Evolutionary conservation across 768 basidiomycete species (phyloP).

Genomic region (Lentinus tigrinus): DNA sequence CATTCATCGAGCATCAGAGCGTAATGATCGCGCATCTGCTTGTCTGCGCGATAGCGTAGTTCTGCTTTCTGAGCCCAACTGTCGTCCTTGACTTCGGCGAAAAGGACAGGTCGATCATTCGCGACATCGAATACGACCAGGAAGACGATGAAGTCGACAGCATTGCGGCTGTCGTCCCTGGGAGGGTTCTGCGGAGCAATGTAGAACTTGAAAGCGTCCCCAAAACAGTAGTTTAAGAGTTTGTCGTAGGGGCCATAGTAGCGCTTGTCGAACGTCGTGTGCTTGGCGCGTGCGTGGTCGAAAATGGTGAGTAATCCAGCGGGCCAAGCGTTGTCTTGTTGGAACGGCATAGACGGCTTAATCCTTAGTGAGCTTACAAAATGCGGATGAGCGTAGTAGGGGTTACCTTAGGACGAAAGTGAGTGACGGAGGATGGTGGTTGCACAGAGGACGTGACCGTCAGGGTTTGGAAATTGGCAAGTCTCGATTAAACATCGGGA

Average conservation of each 20-base stretch:
- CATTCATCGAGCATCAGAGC: conserved; percentile 30
- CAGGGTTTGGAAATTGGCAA: no score
- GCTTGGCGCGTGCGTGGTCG: conserved; percentile 26
- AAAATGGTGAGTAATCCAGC: conserved; percentile 32
- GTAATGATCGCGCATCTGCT: conserved; percentile 31
- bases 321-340: conserved; percentile 25
- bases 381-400: no score
- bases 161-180: conserved; percentile 21
- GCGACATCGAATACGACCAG: conserved; percentile 13
- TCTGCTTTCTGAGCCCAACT: conserved; percentile 18
- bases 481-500: no score
- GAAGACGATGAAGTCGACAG: conserved; percentile 29
- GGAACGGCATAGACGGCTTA: background rate
- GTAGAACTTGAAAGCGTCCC: conserved; percentile 27
- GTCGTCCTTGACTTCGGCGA: background rate
- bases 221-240: conserved; percentile 36
- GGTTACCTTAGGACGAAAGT: no score
- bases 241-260: conserved; percentile 41
- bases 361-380: background rate
- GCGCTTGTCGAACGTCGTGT: conserved; percentile 27
- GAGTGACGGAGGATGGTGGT: no score
- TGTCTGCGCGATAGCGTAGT: conserved; percentile 31
- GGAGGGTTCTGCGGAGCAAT: conserved; percentile 16
- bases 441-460: no score
- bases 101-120: conserved; percentile 34